A percentile compares a stretch with the other conserved stretches of the same genome.
These are phyloP conservation scores for Raddia guianensis DNA, from an alignment of 176 grass and related monocot genomes.

Conservation along the genomic window DNA sequence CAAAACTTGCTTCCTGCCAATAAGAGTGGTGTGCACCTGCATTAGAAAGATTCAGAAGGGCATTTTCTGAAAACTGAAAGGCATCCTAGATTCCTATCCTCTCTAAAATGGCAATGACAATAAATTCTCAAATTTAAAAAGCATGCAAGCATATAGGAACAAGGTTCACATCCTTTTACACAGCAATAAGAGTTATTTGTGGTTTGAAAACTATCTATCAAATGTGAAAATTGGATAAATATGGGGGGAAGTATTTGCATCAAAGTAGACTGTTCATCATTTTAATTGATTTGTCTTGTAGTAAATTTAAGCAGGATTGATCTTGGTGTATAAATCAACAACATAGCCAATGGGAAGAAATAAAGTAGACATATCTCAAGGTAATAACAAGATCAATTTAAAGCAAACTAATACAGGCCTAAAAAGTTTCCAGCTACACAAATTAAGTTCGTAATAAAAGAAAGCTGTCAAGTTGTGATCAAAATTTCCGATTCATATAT, in stretches of 20 bases:
- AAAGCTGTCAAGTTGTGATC: background rate
- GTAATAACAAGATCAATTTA: background rate
- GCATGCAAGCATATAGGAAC: background rate
- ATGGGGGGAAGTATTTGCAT: background rate
- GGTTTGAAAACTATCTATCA: background rate
- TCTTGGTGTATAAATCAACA: background rate
- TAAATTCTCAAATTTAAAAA: constrained; percentile 18
- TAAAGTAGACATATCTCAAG: constrained; percentile 1
- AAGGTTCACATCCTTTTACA: background rate
- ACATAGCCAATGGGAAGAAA: background rate
- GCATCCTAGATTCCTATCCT: background rate
- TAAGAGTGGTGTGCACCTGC: constrained; percentile 52
- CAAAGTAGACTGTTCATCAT: constrained; percentile 12
- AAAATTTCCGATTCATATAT: background rate
- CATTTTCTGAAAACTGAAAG: constrained; percentile 48
- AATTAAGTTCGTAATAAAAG: background rate
- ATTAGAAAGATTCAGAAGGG: constrained; percentile 57
- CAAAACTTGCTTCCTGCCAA: constrained; percentile 96
- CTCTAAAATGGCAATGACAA: constrained; percentile 12
- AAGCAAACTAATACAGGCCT: background rate
- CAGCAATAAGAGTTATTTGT: background rate
- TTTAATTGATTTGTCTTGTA: constrained; percentile 1
- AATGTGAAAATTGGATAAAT: constrained; percentile 5
- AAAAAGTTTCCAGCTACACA: background rate
- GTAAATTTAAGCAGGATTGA: constrained; percentile 24